Evolutionary conservation across 148 eudicot species (phyloP).

Genomic region (Fallopia convolvulus): DNA sequence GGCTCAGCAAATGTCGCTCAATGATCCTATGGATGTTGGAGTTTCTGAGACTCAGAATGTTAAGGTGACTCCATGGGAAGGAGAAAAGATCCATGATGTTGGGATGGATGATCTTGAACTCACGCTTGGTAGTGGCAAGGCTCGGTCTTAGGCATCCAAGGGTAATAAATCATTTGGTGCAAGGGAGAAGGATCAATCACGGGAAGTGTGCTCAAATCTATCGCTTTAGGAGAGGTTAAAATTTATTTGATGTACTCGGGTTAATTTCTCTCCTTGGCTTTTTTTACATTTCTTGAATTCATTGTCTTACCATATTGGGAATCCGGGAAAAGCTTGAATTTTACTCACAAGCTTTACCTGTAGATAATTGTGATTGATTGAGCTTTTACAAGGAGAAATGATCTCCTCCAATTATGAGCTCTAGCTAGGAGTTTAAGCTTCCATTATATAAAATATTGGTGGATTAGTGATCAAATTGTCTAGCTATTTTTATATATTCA

Average conservation of each 20-base stretch:
- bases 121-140: conserved; percentile 71
- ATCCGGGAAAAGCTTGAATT: conserved; percentile 10
- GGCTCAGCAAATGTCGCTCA: conserved; percentile 35
- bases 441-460: background rate
- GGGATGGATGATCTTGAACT: conserved; percentile 95
- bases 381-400: background rate
- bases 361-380: background rate
- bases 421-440: background rate
- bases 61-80: conserved; percentile 79
- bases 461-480: background rate
- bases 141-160: conserved; percentile 20
- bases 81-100: conserved; percentile 85
- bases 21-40: conserved; percentile 41
- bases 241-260: background rate
- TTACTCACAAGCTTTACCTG: conserved; percentile 12
- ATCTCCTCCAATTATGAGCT: background rate
- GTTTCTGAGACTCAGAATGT: conserved; percentile 36
- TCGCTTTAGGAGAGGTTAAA: background rate
- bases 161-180: background rate
- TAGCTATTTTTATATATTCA: background rate
- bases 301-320: background rate
- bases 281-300: background rate
- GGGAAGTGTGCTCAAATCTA: background rate
- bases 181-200: background rate
- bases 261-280: background rate